A percentile compares a stretch with the other conserved stretches of the same genome.
Conservation (phyloP, 768 basidiomycete species). For the Termitomyces sp. region DNA sequence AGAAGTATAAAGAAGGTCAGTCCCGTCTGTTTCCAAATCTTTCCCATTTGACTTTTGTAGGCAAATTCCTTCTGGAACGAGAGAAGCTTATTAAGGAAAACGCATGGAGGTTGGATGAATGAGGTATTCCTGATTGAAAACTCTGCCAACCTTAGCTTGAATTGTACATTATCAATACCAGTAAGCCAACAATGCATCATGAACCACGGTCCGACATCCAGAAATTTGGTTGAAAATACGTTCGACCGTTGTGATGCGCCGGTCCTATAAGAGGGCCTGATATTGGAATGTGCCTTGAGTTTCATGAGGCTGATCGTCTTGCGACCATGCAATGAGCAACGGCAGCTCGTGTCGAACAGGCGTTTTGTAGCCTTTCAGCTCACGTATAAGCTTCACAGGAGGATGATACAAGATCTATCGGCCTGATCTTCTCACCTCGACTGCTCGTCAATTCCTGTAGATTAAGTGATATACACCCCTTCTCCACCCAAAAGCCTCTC, state of each 20-base stretch:
- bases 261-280: neutral
- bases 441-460: neutral
- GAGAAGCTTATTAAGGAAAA: conserved; percentile 84
- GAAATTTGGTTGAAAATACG: neutral
- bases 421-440: neutral
- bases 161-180: neutral
- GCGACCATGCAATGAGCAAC: neutral
- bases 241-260: neutral
- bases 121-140: neutral
- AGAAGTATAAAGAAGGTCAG: conserved; percentile 86
- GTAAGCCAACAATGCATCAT: neutral
- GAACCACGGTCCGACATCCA: neutral
- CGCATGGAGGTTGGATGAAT: conserved; percentile 63
- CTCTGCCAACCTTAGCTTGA: neutral
- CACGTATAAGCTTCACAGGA: neutral
- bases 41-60: conserved; percentile 30
- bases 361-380: neutral
- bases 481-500: conserved; percentile 34
- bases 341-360: neutral
- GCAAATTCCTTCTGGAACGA: conserved; percentile 78
- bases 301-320: neutral
- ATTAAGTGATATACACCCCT: conserved; percentile 27
- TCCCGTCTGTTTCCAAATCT: neutral
- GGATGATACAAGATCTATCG: neutral
- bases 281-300: neutral